Evolutionary conservation across 2,329 filamentous ascomycete genomes (phyloP).

Genomic region (Amauroascus niger): DNA sequence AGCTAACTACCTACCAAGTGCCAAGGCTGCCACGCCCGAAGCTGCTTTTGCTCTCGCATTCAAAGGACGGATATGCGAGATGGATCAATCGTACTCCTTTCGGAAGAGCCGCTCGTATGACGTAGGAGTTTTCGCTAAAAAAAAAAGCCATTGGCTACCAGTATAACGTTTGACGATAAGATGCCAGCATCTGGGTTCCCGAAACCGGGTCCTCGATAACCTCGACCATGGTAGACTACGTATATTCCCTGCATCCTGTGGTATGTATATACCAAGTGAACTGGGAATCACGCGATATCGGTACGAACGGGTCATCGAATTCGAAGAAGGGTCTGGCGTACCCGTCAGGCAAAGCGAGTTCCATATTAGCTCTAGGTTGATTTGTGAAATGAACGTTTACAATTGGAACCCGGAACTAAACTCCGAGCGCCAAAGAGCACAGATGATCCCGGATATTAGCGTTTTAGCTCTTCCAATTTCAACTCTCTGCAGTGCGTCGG

Average conservation of each 20-base stretch:
- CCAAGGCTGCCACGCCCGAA: too few species aligned
- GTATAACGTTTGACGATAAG: too few species aligned
- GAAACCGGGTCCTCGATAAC: neutral
- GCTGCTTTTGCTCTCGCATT: too few species aligned
- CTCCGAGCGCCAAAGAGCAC: too few species aligned
- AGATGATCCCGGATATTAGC: too few species aligned
- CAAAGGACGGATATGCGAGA: too few species aligned
- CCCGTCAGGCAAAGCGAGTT: neutral
- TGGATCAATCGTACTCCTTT: too few species aligned
- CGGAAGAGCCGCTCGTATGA: too few species aligned
- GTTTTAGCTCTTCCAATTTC: too few species aligned
- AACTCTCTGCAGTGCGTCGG: too few species aligned
- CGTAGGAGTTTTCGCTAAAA: neutral
- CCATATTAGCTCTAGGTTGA: neutral
- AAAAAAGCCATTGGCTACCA: neutral
- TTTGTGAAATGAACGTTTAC: neutral
- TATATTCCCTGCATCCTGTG: neutral
- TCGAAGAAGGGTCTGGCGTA: neutral
- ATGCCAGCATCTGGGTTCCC: neutral
- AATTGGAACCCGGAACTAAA: too few species aligned
- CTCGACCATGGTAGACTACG: neutral
- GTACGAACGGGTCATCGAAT: neutral
- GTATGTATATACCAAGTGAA: neutral
- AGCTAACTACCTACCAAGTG: too few species aligned
- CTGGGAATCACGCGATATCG: neutral